A percentile compares a stretch with the other conserved stretches of the same genome.
phyloP scores from a whole-genome alignment of 352 stramenopile species.

The Phytophthora capsici region DNA sequence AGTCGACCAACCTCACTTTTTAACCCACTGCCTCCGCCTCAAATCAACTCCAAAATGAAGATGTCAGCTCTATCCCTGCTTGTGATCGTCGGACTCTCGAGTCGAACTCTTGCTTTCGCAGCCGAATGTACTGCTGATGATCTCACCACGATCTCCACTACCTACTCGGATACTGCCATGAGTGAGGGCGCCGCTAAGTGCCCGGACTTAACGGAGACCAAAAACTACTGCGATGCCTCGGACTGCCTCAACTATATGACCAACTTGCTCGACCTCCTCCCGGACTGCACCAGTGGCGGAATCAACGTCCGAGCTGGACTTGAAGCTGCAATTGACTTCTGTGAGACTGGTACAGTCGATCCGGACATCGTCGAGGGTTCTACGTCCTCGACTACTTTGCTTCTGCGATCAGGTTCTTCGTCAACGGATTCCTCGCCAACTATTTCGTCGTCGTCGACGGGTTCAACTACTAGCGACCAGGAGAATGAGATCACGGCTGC shows the following conservation, averaged over 20 bases:
- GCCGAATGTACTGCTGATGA: constrained; percentile 31
- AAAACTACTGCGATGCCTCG: constrained; percentile 17
- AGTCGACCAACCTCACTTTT: too few relatives aligned
- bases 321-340: constrained; percentile 22
- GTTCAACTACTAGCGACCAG: constrained; percentile 1
- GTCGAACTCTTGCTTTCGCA: background rate
- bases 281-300: constrained; percentile 31
- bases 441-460: background rate
- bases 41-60: too few relatives aligned
- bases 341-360: constrained; percentile 16
- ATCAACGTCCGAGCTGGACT: constrained; percentile 30
- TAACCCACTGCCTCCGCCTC: too few relatives aligned
- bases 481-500: constrained; percentile 7
- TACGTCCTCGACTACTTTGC: background rate
- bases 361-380: constrained; percentile 12
- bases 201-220: constrained; percentile 16
- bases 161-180: constrained; percentile 23
- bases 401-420: background rate
- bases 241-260: constrained; percentile 27
- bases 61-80: too few relatives aligned
- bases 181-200: constrained; percentile 10
- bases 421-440: background rate
- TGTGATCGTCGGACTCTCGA: too few relatives aligned
- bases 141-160: constrained; percentile 10
- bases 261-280: constrained; percentile 20